Evolutionary conservation across 768 basidiomycete genomes (phyloP).

Genomic region (Clavaria fumosa): DNA sequence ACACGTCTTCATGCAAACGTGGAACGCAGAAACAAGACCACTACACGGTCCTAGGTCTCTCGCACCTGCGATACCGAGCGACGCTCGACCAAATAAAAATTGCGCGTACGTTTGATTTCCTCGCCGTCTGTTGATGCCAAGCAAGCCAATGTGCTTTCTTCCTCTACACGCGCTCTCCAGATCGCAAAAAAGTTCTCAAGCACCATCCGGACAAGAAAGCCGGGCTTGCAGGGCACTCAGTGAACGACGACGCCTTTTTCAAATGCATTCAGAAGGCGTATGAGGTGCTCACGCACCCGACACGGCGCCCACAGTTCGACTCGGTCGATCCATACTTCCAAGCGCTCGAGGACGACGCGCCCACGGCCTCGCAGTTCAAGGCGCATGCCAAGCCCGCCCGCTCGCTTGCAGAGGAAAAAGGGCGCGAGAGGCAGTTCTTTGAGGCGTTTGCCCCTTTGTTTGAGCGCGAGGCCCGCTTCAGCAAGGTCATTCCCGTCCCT

Average conservation of each 20-base stretch:
- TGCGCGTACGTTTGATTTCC: conserved; percentile 54
- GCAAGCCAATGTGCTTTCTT: conserved; percentile 1
- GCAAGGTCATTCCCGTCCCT: conserved; percentile 71
- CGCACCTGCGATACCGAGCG: conserved; percentile 75
- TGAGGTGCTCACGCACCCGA: conserved; percentile 77
- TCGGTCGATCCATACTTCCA: conserved; percentile 76
- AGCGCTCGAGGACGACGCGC: conserved; percentile 63
- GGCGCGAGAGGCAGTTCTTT: conserved; percentile 38
- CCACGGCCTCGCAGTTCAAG: conserved; percentile 48
- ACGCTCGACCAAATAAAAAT: conserved; percentile 88
- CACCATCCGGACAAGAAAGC: conserved; percentile 97
- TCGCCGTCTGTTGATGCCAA: neutral
- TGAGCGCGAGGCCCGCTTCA: conserved; percentile 87
- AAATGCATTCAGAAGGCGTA: conserved; percentile 99
- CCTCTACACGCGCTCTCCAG: conserved; percentile 23
- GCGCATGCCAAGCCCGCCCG: conserved; percentile 49
- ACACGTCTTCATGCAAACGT: no score
- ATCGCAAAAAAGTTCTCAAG: conserved; percentile 97
- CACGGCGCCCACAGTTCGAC: conserved; percentile 90
- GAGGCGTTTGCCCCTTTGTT: conserved; percentile 66
- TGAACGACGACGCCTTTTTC: conserved; percentile 96
- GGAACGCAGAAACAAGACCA: conserved; percentile 93
- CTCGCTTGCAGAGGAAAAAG: conserved; percentile 40
- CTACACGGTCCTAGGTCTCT: conserved; percentile 91
- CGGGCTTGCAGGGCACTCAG: conserved; percentile 24